Conservation (phyloP, 495 filamentous ascomycete genomes). For the Friedmanniomyces simplex region DNA sequence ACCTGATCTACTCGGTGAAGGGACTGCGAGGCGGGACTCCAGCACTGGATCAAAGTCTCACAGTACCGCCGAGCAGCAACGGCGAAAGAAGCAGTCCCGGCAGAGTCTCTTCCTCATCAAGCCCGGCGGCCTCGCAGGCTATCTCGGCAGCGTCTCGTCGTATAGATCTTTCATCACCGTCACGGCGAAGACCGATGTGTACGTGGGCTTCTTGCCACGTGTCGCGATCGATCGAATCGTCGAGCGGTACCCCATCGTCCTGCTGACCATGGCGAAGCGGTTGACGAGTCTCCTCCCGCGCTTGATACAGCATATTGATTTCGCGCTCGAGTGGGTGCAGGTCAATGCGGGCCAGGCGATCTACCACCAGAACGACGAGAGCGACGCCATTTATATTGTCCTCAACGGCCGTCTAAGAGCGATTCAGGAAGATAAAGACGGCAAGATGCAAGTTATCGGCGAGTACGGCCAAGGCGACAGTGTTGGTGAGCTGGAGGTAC, state of each 20-base stretch:
- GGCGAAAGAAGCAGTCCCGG: slow-evolving; percentile 40
- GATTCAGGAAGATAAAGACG: slow-evolving; percentile 65
- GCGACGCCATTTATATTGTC: slow-evolving; percentile 96
- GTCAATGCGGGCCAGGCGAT: slow-evolving; percentile 90
- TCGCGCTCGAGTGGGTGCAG: slow-evolving; percentile 95
- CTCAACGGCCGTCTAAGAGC: slow-evolving; percentile 81
- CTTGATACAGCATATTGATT: slow-evolving; percentile 94
- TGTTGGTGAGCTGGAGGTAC: slow-evolving; percentile 91
- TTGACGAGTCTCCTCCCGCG: slow-evolving; percentile 80
- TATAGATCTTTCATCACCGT: slow-evolving; percentile 95
- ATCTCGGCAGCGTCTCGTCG: slow-evolving; percentile 84
- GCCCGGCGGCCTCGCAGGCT: slow-evolving; percentile 88
- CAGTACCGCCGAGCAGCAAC: slow-evolving; percentile 32
- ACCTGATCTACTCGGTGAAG: slow-evolving; percentile 18
- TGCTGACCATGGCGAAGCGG: slow-evolving; percentile 90
- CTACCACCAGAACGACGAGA: slow-evolving; percentile 88
- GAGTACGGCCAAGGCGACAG: slow-evolving; percentile 97
- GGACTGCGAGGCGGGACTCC: slow-evolving; percentile 36
- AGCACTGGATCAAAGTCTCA: not conserved
- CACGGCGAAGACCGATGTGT: slow-evolving; percentile 94
- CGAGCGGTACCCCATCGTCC: slow-evolving; percentile 80
- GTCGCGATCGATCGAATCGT: slow-evolving; percentile 82
- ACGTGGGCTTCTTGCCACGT: slow-evolving; percentile 88
- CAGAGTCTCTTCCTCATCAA: slow-evolving; percentile 87
- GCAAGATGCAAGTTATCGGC: slow-evolving; percentile 76